Evolutionary conservation across 2,329 filamentous ascomycete genomes (phyloP).

Genomic region (Colletotrichum musicola): DNA sequence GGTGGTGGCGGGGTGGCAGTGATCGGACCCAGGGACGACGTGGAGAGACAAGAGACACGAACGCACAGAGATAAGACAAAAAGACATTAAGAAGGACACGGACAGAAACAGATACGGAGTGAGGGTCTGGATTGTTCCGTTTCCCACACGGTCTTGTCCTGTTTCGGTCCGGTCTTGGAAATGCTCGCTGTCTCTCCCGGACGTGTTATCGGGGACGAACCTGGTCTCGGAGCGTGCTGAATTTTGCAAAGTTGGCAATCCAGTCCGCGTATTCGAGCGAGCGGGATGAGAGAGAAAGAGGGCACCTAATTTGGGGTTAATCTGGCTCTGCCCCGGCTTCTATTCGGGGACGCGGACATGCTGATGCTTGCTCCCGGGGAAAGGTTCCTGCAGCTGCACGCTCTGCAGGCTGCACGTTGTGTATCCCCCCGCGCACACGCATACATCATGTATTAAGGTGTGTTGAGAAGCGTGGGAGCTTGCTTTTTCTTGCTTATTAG

Average conservation of each 20-base stretch:
- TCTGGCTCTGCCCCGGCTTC: background rate
- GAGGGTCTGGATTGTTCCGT: conserved; percentile 8
- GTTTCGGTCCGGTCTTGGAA: conserved; percentile 8
- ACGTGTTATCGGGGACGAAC: conserved; percentile 11
- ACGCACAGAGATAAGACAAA: too few species aligned
- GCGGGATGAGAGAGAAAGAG: too few species aligned
- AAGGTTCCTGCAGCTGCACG: conserved; percentile 15
- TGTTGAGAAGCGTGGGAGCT: too few species aligned
- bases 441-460: too few species aligned
- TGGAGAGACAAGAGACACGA: too few species aligned
- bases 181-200: background rate
- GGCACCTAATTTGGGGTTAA: too few species aligned
- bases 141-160: background rate
- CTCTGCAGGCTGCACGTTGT: conserved; percentile 7
- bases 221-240: background rate
- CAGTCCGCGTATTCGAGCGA: too few species aligned
- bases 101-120: background rate
- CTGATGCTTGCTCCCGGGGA: background rate
- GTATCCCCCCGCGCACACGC: background rate
- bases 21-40: too few species aligned
- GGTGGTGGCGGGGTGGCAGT: too few species aligned
- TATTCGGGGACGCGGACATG: conserved; percentile 7
- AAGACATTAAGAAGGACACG: too few species aligned
- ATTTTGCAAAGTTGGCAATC: too few species aligned
- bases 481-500: too few species aligned